Base-by-base conservation (phyloP, 257 asterid genomes). In the Lycium barbarum region DNA sequence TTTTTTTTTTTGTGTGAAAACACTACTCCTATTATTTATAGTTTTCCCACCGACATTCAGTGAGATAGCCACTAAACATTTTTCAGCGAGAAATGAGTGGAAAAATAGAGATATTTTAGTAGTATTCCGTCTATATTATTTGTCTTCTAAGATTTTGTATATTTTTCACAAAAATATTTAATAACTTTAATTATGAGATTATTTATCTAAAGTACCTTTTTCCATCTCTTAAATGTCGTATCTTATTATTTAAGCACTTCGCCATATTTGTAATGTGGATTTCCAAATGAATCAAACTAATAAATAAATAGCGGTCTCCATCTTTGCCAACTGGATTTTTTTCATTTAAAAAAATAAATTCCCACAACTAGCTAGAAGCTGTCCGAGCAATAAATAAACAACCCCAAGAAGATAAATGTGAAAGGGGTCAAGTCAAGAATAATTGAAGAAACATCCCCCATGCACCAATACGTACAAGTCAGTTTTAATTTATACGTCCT, bases 311-410 rank as follows among this genome's bases (percentile, higher is more conserved):
- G 26, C 22, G 22, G 26, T 63, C 45, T 40, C 45, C 1, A 63
- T 63, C 12, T 63, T 63, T 63, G 33, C 35, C 70, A 63, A 22
- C 70, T 63, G 70, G 18, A 7, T 70, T 8, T 70, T 15, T 1
- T 17, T 40, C 14, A 1, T 20, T 70, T 17, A 8, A 38, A 8
- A 67, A 12, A 67, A 35, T 70, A 8, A 8, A 70, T 38, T 70
- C 15, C 79, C 79, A 15, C 38, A 40, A 38, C 53, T 38, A 15
- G 79, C 53, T 38, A 38, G 79, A 38, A 38, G 54, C 12, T 70
- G 79, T 40, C 15, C 79, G 17, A 38, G 79, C 79, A 36, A 70
- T 70, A 70, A 70, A 70, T 70, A 70, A 38, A 40, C 33, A 70
- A 38, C 79, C 79, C 79, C 54, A 38, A 38, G 12, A 70, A 66